Conservation (phyloP, 106 monocot genomes). For the Posidonia australis region DNA sequence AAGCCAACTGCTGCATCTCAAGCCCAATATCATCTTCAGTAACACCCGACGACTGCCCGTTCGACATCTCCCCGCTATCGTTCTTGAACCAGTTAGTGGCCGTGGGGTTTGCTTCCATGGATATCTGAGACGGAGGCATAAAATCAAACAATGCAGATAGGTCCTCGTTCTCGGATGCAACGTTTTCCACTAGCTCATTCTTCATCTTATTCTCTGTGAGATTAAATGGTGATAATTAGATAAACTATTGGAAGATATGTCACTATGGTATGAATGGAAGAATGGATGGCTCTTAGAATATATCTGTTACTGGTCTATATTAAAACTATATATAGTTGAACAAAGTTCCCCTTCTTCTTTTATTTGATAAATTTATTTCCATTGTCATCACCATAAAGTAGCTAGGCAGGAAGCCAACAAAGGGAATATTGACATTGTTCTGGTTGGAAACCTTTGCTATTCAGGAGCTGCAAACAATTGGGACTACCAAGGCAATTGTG, state of each 20-base stretch:
- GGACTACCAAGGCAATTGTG: neutral
- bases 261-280: too few relatives aligned
- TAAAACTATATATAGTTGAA: too few relatives aligned
- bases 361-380: too few relatives aligned
- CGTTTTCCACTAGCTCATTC: slow-evolving; percentile 2
- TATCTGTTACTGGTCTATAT: too few relatives aligned
- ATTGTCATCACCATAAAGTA: too few relatives aligned
- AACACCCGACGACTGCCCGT: slow-evolving; percentile 30
- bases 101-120: neutral
- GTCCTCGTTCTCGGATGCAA: slow-evolving; percentile 9
- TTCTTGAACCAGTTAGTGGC: slow-evolving; percentile 8
- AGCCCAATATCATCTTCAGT: slow-evolving; percentile 30
- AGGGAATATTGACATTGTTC: too few relatives aligned
- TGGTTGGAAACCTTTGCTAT: neutral
- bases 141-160: slow-evolving; percentile 28
- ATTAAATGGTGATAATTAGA: neutral
- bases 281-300: too few relatives aligned
- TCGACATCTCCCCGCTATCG: slow-evolving; percentile 19
- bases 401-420: too few relatives aligned
- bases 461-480: neutral
- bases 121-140: slow-evolving; percentile 16
- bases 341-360: too few relatives aligned
- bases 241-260: too few relatives aligned
- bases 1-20: slow-evolving; percentile 24
- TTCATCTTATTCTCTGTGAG: slow-evolving; percentile 10